Evolutionary conservation across 2,329 filamentous ascomycete species (phyloP), one percentile per base, ranked within the genome.

Genomic region (Penicillium brevicompactum): DNA sequence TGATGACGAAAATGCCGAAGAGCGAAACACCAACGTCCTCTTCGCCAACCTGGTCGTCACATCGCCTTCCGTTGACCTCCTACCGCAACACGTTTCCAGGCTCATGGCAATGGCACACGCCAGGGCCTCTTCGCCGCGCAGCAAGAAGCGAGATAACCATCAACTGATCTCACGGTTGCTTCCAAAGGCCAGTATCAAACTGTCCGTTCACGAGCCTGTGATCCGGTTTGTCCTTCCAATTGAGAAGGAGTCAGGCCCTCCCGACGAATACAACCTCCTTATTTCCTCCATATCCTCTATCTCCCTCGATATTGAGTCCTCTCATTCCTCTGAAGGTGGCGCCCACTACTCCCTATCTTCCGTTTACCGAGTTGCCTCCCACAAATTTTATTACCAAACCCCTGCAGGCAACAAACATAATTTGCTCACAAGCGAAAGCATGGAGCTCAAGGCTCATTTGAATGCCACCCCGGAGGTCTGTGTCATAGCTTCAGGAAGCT

Each of bases 41-140:
- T 97, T 97, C 70, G 92, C 93, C 40, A 99, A 99, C 72, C 86
- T 96, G 5, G 93, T 99, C 45, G 87, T 97, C 57, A 99, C 94
- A 0, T 99, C 94, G 5, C 94, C 94, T 0, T 97, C 94, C 0
- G 80, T 97, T 48, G 94, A 99, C 71, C 80, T 99, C 32, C 91
- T 96, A 70, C 93, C 94, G 2, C 90, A 91, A 61, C 93, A 97
- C 76, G 79, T 99, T 14, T 93, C 94, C 2, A 82, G 97, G 8
- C 79, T 97, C 21, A 78, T 96, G 46, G 89, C 90, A 18, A 80
- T 97, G 60, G 77, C 92, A 42, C 87, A 87, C 62, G 80, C 80
- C 7, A 83, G 80, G 53, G 68, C 67, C 63, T 68, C 72, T 16
- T 74, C 76, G n/a, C 72, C 71, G 45, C 75, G 67, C 32, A 57